Evolutionary conservation across 345 rosid species (phyloP).

Genomic region (Hypericum perforatum): DNA sequence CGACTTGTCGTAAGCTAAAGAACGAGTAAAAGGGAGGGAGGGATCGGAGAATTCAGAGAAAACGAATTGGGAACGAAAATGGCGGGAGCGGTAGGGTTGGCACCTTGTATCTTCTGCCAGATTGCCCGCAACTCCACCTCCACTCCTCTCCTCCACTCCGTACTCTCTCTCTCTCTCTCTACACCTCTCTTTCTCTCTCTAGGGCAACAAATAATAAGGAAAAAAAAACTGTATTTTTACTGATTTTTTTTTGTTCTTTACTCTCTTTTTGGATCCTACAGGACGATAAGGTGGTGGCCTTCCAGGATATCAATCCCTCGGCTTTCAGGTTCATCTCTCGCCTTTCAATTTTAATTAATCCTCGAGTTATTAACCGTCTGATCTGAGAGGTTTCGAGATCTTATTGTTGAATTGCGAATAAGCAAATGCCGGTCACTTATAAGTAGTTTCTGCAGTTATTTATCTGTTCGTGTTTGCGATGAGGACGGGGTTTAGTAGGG

Average conservation of each 20-base stretch:
- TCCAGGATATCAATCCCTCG: slow-evolving; percentile 74
- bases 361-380: neutral
- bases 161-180: slow-evolving; percentile 18
- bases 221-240: too few relatives aligned
- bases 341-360: neutral
- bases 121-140: slow-evolving; percentile 40
- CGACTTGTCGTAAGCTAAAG: too few relatives aligned
- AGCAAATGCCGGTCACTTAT: too few relatives aligned
- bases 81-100: slow-evolving; percentile 39
- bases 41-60: slow-evolving; percentile 36
- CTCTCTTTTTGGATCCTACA: slow-evolving; percentile 18
- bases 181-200: neutral
- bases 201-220: neutral
- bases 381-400: neutral
- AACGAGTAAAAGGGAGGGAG: neutral
- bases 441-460: too few relatives aligned
- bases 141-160: slow-evolving; percentile 58
- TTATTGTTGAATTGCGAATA: too few relatives aligned
- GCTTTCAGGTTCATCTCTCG: slow-evolving; percentile 50
- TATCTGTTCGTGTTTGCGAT: too few relatives aligned
- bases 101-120: slow-evolving; percentile 64
- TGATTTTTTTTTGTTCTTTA: slow-evolving; percentile 1
- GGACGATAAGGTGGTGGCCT: slow-evolving; percentile 79
- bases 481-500: too few relatives aligned
- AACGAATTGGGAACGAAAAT: slow-evolving; percentile 58